Base-by-base conservation (phyloP, 108 stramenopile species). In the Stephanodiscus minutulus region DNA sequence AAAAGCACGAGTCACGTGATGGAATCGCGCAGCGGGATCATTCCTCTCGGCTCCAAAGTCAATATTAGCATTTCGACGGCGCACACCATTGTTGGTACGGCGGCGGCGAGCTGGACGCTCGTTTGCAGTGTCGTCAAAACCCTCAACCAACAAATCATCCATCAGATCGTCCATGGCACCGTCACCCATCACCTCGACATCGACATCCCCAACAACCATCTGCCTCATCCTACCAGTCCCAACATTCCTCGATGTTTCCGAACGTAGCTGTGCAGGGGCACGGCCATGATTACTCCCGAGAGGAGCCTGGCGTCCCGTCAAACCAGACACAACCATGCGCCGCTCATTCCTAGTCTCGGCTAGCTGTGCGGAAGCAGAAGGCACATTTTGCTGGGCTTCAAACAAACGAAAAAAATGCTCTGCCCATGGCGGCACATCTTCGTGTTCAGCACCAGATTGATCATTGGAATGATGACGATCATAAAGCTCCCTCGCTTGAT, bases 281-380 rank as follows among this genome's bases (percentile, higher is more conserved):
- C 9, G 39, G 9, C 39, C 39, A 11, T 39, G 39, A 39, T 9
- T 1, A 39, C 9, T 39, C 39, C 39, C 39, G 11, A 39, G 39
- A 39, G 39, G 39, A 84, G 53, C 53, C 22, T 54, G 53, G 1
- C 53, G 53, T 22, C 53, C 53, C 20, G 24, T 24, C 22, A 54
- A 24, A 24, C 53, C 22, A 54, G 53, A 5, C 18, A 29, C 55
- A 56, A 56, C 55, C 29, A 4, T 56, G 15, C 27, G 55, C 28
- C 55, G 3, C 11, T 56, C 55, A 17, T 3, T 4, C 22, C 53
- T 18, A 22, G 22, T 24, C 18, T 10, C 22, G 3, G 53, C 53
- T n/a, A 54, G 18, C 53, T n/a, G n/a, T n/a, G n/a, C n/a, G n/a
- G n/a, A 11, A 24, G 53, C 20, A 54, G 53, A 22, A 18, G n/a